These are phyloP conservation scores for Paxillus ammoniavirescens DNA, from an alignment of 768 basidiomycete species.

Conservation along the genomic window DNA sequence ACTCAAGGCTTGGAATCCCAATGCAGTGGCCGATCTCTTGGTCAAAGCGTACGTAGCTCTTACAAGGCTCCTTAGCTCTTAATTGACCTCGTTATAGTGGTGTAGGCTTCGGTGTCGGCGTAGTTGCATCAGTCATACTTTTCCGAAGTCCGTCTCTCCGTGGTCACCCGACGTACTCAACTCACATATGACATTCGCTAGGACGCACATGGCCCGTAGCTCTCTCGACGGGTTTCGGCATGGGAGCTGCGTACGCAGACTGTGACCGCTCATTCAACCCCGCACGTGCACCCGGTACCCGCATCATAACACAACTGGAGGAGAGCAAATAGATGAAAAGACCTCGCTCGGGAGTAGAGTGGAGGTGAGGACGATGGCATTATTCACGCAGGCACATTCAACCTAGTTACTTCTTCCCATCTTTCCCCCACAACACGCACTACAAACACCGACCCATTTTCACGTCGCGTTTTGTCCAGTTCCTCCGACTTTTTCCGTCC, in stretches of 20 bases:
- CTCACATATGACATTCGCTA: constrained; percentile 29
- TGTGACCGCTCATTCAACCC: constrained; percentile 94
- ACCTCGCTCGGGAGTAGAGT: neutral
- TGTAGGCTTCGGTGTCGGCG: constrained; percentile 85
- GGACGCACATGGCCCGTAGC: constrained; percentile 93
- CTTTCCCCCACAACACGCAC: constrained; percentile 9
- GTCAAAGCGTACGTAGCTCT: constrained; percentile 72
- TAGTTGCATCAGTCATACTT: constrained; percentile 85
- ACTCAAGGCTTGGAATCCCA: constrained; percentile 7
- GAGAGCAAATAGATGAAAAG: constrained; percentile 20
- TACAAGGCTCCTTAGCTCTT: neutral
- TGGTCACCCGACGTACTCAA: neutral
- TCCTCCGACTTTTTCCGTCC: constrained; percentile 19
- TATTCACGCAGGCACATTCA: constrained; percentile 6
- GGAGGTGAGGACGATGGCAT: neutral
- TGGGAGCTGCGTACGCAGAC: constrained; percentile 86
- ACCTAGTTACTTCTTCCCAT: constrained; percentile 35
- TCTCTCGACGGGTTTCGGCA: constrained; percentile 82
- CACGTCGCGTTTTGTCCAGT: constrained; percentile 4
- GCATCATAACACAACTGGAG: constrained; percentile 51
- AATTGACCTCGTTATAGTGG: constrained; percentile 48
- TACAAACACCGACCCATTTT: neutral
- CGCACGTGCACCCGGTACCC: constrained; percentile 80
- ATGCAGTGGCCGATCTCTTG: constrained; percentile 70
- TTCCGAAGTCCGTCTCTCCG: constrained; percentile 73